These are phyloP conservation scores for Quercus tomentella DNA, from an alignment of 331 rosid genomes.

Conservation along the genomic window DNA sequence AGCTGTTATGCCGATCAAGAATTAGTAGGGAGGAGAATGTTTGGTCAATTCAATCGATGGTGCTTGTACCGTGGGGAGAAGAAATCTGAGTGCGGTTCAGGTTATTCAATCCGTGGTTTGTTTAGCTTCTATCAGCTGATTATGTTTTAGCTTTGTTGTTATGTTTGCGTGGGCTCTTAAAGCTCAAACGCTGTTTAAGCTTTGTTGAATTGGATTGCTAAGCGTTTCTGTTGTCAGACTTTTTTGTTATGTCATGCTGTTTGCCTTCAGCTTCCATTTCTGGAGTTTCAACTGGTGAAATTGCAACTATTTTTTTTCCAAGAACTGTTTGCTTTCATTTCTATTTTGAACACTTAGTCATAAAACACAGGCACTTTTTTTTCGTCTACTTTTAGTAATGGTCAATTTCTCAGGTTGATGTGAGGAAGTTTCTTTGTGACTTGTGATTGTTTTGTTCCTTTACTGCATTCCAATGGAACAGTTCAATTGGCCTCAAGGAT, in stretches of 20 bases:
- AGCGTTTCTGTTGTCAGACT: constrained; percentile 25
- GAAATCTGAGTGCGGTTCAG: constrained; percentile 51
- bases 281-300: constrained; percentile 17
- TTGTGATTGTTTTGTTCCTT: constrained; percentile 25
- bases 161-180: constrained; percentile 28
- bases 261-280: constrained; percentile 21
- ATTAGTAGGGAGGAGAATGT: constrained; percentile 33
- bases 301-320: constrained; percentile 9
- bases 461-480: constrained; percentile 37
- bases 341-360: constrained; percentile 4
- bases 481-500: constrained; percentile 16
- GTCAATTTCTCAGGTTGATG: constrained; percentile 17
- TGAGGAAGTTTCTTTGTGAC: constrained; percentile 15
- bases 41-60: constrained; percentile 44
- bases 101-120: constrained; percentile 49
- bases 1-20: constrained; percentile 6
- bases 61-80: constrained; percentile 41
- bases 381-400: constrained; percentile 18
- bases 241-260: constrained; percentile 10
- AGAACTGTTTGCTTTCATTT: background rate
- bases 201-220: constrained; percentile 29
- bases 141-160: constrained; percentile 27
- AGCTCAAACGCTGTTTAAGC: constrained; percentile 16
- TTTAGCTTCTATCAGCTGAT: constrained; percentile 29
- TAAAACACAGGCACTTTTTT: background rate